Percentiles rank a stretch among this genome's conserved stretches.
These are phyloP conservation scores for Rhodotorula mucilaginosa DNA, from an alignment of 1,284 basidiomycete species.

Conservation along the genomic window DNA sequence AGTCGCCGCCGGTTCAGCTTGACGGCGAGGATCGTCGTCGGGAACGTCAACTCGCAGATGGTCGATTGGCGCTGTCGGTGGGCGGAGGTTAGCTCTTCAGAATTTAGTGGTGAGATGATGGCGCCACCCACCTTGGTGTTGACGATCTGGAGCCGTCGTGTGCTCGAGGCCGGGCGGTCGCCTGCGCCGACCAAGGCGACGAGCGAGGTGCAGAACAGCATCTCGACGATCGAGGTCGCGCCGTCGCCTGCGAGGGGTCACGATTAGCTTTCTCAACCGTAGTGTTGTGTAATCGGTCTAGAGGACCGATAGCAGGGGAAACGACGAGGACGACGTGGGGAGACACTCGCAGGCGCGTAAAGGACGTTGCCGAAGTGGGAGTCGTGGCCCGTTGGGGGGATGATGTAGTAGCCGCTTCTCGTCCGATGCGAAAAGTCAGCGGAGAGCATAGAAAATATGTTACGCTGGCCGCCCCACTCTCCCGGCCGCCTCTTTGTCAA, in stretches of 20 bases:
- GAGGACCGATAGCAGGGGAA: too few species aligned
- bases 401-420: too few species aligned
- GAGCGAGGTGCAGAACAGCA: conserved; percentile 98
- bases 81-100: background rate
- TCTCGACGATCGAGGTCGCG: conserved; percentile 92
- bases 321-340: too few species aligned
- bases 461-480: too few species aligned
- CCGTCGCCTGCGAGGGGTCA: conserved; percentile 66
- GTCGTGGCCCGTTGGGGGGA: too few species aligned
- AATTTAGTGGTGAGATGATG: too few species aligned
- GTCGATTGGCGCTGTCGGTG: conserved; percentile 80
- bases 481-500: too few species aligned
- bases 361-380: too few species aligned
- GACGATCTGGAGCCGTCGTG: conserved; percentile 91
- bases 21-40: conserved; percentile 89
- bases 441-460: too few species aligned
- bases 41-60: conserved; percentile 97
- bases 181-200: conserved; percentile 94
- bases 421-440: too few species aligned
- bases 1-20: conserved; percentile 95
- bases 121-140: conserved; percentile 82
- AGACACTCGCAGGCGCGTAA: too few species aligned
- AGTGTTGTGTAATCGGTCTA: too few species aligned
- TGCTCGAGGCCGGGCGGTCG: conserved; percentile 62
- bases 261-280: conserved; percentile 49